phyloP scores from a whole-genome alignment of 2,329 filamentous ascomycete genomes.

The Ascochyta clinopodiicola region DNA sequence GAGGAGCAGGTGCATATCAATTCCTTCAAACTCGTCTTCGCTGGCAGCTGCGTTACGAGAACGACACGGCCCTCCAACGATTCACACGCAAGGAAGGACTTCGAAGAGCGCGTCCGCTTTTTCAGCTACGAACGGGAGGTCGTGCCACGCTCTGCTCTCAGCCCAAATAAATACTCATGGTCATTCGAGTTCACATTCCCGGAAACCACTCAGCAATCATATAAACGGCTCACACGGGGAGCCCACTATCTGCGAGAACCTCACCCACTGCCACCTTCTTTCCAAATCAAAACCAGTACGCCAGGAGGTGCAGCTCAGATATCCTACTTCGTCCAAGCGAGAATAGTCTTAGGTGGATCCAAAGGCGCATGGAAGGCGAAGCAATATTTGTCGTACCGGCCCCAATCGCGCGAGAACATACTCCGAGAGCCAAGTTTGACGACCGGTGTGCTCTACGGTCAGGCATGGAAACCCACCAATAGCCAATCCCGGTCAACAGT shows the following conservation, averaged over 20 bases:
- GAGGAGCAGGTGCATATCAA: slow-evolving; percentile 38
- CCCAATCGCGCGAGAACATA: slow-evolving; percentile 21
- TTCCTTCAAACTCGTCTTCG: slow-evolving; percentile 39
- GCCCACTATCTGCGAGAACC: slow-evolving; percentile 39
- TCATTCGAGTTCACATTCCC: slow-evolving; percentile 47
- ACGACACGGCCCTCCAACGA: slow-evolving; percentile 35
- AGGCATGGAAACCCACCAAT: slow-evolving; percentile 35
- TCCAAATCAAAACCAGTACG: slow-evolving; percentile 33
- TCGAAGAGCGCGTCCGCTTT: slow-evolving; percentile 37
- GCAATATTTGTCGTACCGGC: slow-evolving; percentile 36
- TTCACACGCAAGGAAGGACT: slow-evolving; percentile 26
- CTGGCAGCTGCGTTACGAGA: slow-evolving; percentile 42
- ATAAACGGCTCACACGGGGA: slow-evolving; percentile 35
- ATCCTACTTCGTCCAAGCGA: slow-evolving; percentile 41
- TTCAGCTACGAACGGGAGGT: slow-evolving; percentile 40
- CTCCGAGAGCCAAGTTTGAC: slow-evolving; percentile 26
- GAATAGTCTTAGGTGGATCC: slow-evolving; percentile 24
- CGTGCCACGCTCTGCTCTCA: slow-evolving; percentile 24
- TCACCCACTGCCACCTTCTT: slow-evolving; percentile 44
- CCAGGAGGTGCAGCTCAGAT: slow-evolving; percentile 40
- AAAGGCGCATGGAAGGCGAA: slow-evolving; percentile 27
- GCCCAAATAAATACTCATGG: slow-evolving; percentile 42
- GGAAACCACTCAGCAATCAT: slow-evolving; percentile 35
- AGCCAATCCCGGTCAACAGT: slow-evolving; percentile 23
- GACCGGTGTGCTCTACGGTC: slow-evolving; percentile 36